A percentile compares a stretch with the other conserved stretches of the same genome.
phyloP scores from a whole-genome alignment of 2,329 filamentous ascomycete species.

The Sclerotinia minor region DNA sequence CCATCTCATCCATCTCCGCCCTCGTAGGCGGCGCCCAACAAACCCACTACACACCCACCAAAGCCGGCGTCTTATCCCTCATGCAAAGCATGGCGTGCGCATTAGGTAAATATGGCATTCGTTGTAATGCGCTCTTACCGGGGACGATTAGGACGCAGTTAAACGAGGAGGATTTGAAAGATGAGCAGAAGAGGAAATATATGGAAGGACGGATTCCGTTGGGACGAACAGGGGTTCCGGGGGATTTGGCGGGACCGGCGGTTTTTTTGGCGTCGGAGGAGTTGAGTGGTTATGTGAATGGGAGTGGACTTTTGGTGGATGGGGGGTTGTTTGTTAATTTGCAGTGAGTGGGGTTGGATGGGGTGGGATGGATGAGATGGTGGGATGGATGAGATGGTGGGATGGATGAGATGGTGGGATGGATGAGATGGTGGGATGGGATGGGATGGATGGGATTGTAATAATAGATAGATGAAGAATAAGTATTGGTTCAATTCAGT shows the following conservation, averaged over 20 bases:
- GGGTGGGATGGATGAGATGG: too few species aligned
- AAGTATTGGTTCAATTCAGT: too few species aligned
- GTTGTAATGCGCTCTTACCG: constrained; percentile 81
- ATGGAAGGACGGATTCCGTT: constrained; percentile 82
- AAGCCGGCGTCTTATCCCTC: constrained; percentile 75
- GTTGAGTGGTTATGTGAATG: constrained; percentile 78
- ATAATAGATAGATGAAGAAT: too few species aligned
- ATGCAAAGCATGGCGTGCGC: constrained; percentile 85
- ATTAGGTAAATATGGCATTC: constrained; percentile 70
- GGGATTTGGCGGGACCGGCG: constrained; percentile 79
- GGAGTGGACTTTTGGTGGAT: constrained; percentile 81
- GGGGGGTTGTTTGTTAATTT: constrained; percentile 88
- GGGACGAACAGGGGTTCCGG: constrained; percentile 68
- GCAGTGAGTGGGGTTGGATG: constrained; percentile 56
- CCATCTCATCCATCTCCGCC: constrained; percentile 70
- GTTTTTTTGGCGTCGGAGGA: constrained; percentile 80
- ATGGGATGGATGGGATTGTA: too few species aligned
- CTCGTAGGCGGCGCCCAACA: constrained; percentile 77
- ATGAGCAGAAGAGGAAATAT: constrained; percentile 69
- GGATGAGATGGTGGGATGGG: too few species aligned
- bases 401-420: too few species aligned
- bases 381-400: too few species aligned
- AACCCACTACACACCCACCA: constrained; percentile 86
- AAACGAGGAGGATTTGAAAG: constrained; percentile 78
- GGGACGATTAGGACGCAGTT: constrained; percentile 82